phyloP scores from a whole-genome alignment of 2,329 filamentous ascomycete species.

The Fusarium kyushuense region DNA sequence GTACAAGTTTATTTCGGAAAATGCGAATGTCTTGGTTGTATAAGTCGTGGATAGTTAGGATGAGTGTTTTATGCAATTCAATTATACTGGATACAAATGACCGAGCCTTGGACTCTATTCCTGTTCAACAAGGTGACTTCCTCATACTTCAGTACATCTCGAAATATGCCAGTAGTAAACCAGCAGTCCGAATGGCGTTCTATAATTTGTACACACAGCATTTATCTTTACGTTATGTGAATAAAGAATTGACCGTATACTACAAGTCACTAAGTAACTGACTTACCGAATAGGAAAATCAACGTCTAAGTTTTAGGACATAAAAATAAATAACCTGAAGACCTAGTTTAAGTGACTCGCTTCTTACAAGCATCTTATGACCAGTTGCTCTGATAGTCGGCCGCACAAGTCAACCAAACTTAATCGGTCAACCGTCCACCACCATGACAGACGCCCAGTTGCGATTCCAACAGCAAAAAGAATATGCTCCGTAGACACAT shows the following conservation, averaged over 20 bases:
- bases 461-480: neutral
- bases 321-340: too few relatives aligned
- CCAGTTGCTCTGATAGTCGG: too few relatives aligned
- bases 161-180: neutral
- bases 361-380: neutral
- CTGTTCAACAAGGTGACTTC: neutral
- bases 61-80: neutral
- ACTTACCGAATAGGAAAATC: neutral
- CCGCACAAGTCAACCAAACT: neutral
- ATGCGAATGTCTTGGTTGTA: slow-evolving; percentile 45
- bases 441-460: neutral
- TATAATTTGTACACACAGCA: neutral
- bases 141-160: neutral
- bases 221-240: neutral
- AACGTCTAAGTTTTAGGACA: too few relatives aligned
- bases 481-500: neutral
- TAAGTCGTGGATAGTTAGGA: neutral
- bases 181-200: neutral
- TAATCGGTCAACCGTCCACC: neutral
- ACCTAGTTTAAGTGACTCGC: too few relatives aligned
- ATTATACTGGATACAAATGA: neutral
- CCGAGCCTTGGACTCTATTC: neutral
- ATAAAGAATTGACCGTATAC: neutral
- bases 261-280: neutral
- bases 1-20: slow-evolving; percentile 46